Evolutionary conservation across 768 basidiomycete genomes (phyloP).

Genomic region (Rhodocollybia butyracea): DNA sequence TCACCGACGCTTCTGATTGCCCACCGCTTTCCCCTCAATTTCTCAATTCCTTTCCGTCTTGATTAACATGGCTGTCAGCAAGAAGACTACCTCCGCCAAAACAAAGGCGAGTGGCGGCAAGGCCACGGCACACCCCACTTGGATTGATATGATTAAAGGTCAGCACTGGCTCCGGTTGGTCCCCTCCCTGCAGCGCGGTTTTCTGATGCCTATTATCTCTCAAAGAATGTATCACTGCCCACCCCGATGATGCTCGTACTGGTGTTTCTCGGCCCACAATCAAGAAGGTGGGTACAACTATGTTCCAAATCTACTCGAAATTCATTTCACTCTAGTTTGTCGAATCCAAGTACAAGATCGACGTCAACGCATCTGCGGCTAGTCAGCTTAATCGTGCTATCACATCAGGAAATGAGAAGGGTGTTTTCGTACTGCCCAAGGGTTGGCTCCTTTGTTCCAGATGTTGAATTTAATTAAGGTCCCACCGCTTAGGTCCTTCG

Average conservation of each 20-base stretch:
- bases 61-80: not conserved
- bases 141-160: slow-evolving; percentile 83
- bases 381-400: slow-evolving; percentile 84
- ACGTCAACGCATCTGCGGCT: slow-evolving; percentile 67
- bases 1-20: not conserved
- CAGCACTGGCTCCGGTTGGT: slow-evolving; percentile 12
- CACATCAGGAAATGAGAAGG: slow-evolving; percentile 45
- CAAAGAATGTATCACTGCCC: slow-evolving; percentile 69
- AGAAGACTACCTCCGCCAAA: slow-evolving; percentile 32
- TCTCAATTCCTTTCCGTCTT: not conserved
- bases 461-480: slow-evolving; percentile 1
- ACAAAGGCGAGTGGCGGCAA: slow-evolving; percentile 25
- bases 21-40: no score
- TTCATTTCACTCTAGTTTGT: slow-evolving; percentile 54
- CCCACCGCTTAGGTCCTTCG: slow-evolving; percentile 27
- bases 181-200: slow-evolving; percentile 30
- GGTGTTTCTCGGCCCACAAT: slow-evolving; percentile 82
- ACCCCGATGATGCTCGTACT: slow-evolving; percentile 65
- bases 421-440: slow-evolving; percentile 48
- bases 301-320: slow-evolving; percentile 11
- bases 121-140: slow-evolving; percentile 53
- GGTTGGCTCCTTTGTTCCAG: slow-evolving; percentile 25
- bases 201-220: slow-evolving; percentile 17
- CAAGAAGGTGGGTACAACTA: slow-evolving; percentile 59
- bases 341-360: slow-evolving; percentile 78